Evolutionary conservation across 371 early-diverging fungal genomes (phyloP).

Genomic region (Mortierella sp.): DNA sequence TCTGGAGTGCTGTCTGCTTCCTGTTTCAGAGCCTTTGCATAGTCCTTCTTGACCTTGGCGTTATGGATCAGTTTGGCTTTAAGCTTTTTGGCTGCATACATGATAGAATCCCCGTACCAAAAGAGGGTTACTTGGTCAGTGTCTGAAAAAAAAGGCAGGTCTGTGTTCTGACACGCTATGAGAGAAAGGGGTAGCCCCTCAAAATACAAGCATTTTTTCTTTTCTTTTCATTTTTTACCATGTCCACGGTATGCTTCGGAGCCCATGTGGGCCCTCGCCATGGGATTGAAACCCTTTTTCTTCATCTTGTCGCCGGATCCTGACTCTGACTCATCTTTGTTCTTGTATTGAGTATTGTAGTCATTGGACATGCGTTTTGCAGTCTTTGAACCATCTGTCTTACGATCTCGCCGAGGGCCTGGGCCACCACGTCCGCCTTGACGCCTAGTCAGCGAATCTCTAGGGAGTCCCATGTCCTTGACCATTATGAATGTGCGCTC

Average conservation of each 20-base stretch:
- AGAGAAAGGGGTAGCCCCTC: too few relatives aligned
- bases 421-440: conserved; percentile 50
- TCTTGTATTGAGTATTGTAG: conserved; percentile 40
- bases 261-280: conserved; percentile 50
- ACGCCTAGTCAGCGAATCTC: conserved; percentile 46
- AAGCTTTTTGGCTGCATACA: conserved; percentile 66
- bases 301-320: conserved; percentile 10
- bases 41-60: conserved; percentile 68
- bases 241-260: conserved; percentile 51
- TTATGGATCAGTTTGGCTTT: conserved; percentile 70
- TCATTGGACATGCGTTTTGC: conserved; percentile 39
- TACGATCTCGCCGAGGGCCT: conserved; percentile 41
- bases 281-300: conserved; percentile 49
- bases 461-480: conserved; percentile 37
- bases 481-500: too few relatives aligned
- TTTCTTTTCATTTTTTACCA: conserved; percentile 22
- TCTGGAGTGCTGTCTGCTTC: conserved; percentile 46
- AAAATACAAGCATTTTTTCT: too few relatives aligned
- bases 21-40: conserved; percentile 58
- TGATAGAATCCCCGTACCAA: neutral
- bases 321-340: neutral
- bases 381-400: conserved; percentile 22
- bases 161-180: too few relatives aligned
- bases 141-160: too few relatives aligned
- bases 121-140: too few relatives aligned